Conservation (phyloP, 2,329 filamentous ascomycete genomes). For the Trichoderma endophyticum region DNA sequence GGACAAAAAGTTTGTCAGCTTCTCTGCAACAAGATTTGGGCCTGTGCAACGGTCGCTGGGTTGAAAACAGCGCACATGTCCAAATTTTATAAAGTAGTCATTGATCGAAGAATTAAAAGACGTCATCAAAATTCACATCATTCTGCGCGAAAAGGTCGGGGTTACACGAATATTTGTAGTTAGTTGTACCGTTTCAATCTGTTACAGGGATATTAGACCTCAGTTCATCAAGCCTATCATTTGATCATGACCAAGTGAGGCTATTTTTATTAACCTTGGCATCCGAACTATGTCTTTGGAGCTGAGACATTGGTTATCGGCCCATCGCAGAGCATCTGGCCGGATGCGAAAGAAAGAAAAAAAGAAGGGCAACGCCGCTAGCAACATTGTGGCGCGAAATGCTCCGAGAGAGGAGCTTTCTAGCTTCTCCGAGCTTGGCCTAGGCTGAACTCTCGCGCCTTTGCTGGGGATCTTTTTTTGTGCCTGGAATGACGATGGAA, state of each 20-base stretch:
- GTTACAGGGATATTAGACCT: neutral
- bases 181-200: neutral
- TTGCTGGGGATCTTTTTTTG: neutral
- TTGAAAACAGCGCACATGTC: neutral
- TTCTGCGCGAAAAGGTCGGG: neutral
- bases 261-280: neutral
- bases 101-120: neutral
- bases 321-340: neutral
- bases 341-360: neutral
- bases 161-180: neutral
- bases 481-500: constrained; percentile 1
- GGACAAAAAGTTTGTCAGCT: neutral
- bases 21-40: neutral
- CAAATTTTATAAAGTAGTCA: neutral
- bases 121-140: neutral
- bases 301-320: neutral
- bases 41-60: neutral
- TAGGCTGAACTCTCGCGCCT: neutral
- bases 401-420: neutral
- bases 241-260: neutral
- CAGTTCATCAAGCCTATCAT: neutral
- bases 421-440: neutral
- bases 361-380: neutral
- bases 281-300: neutral
- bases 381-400: neutral